A percentile compares a stretch with the other conserved stretches of the same genome.
These are phyloP conservation scores for Boletellus deceptivus DNA, from an alignment of 1,284 basidiomycete species.

Conservation along the genomic window DNA sequence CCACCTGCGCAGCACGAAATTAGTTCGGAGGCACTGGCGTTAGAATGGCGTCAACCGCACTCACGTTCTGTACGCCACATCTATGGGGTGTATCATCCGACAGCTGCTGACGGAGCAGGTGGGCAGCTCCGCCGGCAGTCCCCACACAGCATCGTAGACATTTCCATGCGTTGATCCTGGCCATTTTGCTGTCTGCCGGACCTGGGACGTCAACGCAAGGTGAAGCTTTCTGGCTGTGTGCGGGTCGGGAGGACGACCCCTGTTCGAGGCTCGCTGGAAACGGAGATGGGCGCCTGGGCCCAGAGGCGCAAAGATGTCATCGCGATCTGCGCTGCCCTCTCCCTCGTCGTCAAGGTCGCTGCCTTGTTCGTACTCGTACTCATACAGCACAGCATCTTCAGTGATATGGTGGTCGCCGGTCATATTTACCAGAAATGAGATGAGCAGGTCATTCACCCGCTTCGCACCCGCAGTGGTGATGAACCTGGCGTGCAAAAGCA, in stretches of 20 bases:
- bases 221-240: conserved; percentile 6
- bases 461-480: conserved; percentile 10
- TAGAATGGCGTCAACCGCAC: not conserved
- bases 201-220: not conserved
- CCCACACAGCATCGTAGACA: not conserved
- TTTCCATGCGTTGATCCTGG: not conserved
- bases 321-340: not conserved
- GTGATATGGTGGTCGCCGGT: conserved; percentile 20
- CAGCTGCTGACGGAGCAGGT: conserved; percentile 27
- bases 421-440: conserved; percentile 25
- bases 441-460: not conserved
- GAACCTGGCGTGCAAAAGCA: not conserved
- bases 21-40: not conserved
- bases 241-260: conserved; percentile 5
- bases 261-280: not conserved
- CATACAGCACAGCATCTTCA: conserved; percentile 23
- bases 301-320: too few relatives aligned
- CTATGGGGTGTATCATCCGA: conserved; percentile 29
- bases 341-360: conserved; percentile 32
- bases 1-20: conserved; percentile 17
- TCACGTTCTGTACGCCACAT: conserved; percentile 31
- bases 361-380: conserved; percentile 30
- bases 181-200: not conserved
- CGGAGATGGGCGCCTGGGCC: not conserved
- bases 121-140: conserved; percentile 14